Conservation (phyloP, 1,139 yeast genomes). For the Blastobotrys raffinosifermentans region DNA sequence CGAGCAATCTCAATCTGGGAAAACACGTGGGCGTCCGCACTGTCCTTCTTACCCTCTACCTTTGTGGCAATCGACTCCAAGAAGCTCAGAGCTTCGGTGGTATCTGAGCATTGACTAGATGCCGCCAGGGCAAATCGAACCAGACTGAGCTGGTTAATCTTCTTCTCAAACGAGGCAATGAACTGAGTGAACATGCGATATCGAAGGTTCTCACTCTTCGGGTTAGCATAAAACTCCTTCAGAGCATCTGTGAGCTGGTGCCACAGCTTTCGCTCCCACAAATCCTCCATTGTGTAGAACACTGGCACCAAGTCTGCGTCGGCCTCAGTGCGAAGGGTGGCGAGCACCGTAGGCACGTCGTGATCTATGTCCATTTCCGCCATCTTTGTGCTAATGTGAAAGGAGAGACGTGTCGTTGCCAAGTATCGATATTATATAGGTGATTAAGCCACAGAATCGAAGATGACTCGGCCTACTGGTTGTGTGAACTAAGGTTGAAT, state of each 20-base stretch:
- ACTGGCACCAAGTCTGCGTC: conserved; percentile 60
- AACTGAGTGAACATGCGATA: conserved; percentile 67
- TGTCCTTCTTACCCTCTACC: conserved; percentile 35
- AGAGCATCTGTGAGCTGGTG: conserved; percentile 72
- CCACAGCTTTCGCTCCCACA: conserved; percentile 77
- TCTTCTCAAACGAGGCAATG: conserved; percentile 57
- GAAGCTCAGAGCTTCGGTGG: conserved; percentile 51
- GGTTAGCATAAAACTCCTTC: conserved; percentile 52
- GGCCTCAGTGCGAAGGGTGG: conserved; percentile 62
- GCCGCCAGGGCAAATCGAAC: conserved; percentile 69
- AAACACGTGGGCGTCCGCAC: conserved; percentile 52
- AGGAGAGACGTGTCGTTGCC: neutral
- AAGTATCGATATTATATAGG: too few relatives aligned
- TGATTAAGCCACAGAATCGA: too few relatives aligned
- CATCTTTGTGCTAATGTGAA: conserved; percentile 4
- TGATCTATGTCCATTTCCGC: conserved; percentile 31
- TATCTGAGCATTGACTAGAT: conserved; percentile 41
- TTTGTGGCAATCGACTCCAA: conserved; percentile 46
- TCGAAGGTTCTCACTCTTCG: conserved; percentile 49
- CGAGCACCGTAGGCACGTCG: conserved; percentile 54
- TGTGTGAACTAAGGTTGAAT: too few relatives aligned
- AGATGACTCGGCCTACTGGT: too few relatives aligned
- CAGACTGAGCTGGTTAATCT: conserved; percentile 71
- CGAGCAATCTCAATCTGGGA: conserved; percentile 76
- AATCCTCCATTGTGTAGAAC: conserved; percentile 75